Base-by-base conservation (phyloP, 441 rosid genomes). In the Iberis amara region DNA sequence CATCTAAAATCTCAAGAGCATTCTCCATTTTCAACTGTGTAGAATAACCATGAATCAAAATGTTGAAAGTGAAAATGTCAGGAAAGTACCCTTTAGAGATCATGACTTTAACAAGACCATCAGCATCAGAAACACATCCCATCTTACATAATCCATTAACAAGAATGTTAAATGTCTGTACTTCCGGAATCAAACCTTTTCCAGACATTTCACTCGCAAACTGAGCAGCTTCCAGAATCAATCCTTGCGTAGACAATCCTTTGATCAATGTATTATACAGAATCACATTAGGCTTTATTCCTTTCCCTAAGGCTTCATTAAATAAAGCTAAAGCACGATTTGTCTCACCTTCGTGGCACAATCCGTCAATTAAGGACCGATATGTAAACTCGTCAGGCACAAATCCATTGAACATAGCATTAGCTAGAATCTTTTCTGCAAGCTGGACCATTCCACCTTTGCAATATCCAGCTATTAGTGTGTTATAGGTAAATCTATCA, bases 91-190 rank as follows among this genome's bases (percentile, higher is more conserved):
- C 97, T 69, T 77, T 82, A 50, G 74, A 68, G 66, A 81, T 77
- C 45, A 86, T 91, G 66, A 69, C 69, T 62, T 84, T 74, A 69
- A 86, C 57, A 30, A 89, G 70, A 52, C 75, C 76, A 62, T 64
- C 65, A 45, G 92, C 96, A 82, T 84, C 97, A 59, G 86, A 73
- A 59, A 86, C 75, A 24, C 91, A 81, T n/a, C 94, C 96, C 85
- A 89, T 81, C 78, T 89, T 92, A 76, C 96, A 84, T 31, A 92
- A 74, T 50, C 96, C 97, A 56, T 84, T 82, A 13, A 86, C 71
- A 18, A 92, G 68, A 45, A 86, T 64, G 68, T 92, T 89, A 64
- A 84, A 92, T 50, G 96, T 86, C 78, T 89, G 84, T 32, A 89
- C 70, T 55, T 86, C 73, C 0, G 95, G 94, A 52, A 61, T 56